These are phyloP conservation scores for Agapanthus africanus DNA, from an alignment of 106 monocot species.

Conservation along the genomic window DNA sequence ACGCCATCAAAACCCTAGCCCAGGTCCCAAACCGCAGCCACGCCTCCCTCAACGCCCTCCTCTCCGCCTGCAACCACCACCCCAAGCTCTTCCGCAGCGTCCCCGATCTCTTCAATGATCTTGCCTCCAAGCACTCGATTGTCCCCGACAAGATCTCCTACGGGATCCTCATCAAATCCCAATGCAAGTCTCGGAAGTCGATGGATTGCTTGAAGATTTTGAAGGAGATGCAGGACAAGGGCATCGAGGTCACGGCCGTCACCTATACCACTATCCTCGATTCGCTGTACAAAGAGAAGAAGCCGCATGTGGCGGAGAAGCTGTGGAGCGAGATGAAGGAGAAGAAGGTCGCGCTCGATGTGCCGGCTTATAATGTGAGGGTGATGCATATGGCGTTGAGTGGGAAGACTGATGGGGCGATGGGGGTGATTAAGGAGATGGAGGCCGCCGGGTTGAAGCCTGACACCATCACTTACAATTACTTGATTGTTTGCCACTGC, in stretches of 20 bases:
- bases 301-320: constrained; percentile 34
- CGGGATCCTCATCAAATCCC: constrained; percentile 46
- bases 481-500: constrained; percentile 45
- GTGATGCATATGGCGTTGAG: constrained; percentile 24
- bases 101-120: constrained; percentile 34
- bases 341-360: constrained; percentile 25
- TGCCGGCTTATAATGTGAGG: constrained; percentile 40
- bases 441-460: constrained; percentile 32
- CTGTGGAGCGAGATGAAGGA: constrained; percentile 51
- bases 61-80: constrained; percentile 36
- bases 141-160: constrained; percentile 43
- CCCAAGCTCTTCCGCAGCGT: constrained; percentile 24
- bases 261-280: constrained; percentile 56
- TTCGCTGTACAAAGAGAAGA: constrained; percentile 35
- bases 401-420: constrained; percentile 20
- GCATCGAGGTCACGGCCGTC: constrained; percentile 20
- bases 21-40: constrained; percentile 11
- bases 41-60: constrained; percentile 49
- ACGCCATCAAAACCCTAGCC: constrained; percentile 28
- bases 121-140: constrained; percentile 31
- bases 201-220: constrained; percentile 23
- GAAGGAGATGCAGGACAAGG: constrained; percentile 35
- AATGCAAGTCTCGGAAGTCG: constrained; percentile 26
- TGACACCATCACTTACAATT: constrained; percentile 42
- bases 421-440: constrained; percentile 44